phyloP scores from a whole-genome alignment of 352 stramenopile species.

The Pseudoperonospora humuli region DNA sequence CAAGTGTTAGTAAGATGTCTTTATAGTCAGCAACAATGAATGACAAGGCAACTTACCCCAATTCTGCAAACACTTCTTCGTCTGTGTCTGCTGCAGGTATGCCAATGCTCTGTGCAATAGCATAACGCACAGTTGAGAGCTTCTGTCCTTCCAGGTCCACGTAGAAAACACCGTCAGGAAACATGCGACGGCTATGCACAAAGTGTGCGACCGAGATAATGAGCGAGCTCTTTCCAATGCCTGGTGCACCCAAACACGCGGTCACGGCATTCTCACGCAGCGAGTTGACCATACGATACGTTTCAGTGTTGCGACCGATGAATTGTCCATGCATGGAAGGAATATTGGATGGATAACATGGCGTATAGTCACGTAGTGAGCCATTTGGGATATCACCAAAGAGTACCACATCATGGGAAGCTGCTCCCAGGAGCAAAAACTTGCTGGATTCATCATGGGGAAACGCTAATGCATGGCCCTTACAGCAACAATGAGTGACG shows the following conservation, averaged over 20 bases:
- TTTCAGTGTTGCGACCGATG: conserved; percentile 73
- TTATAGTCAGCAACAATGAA: conserved; percentile 3
- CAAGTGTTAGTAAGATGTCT: too few relatives aligned
- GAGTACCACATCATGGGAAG: conserved; percentile 57
- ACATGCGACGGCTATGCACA: conserved; percentile 67
- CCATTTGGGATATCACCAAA: conserved; percentile 63
- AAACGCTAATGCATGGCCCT: conserved; percentile 50
- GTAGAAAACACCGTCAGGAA: conserved; percentile 76
- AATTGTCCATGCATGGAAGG: conserved; percentile 81
- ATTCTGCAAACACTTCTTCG: conserved; percentile 71
- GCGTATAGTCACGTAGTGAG: conserved; percentile 53
- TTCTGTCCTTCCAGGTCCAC: conserved; percentile 80
- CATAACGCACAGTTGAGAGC: conserved; percentile 68
- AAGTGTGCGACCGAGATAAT: conserved; percentile 78
- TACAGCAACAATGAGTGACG: conserved; percentile 67
- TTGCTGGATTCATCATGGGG: conserved; percentile 81
- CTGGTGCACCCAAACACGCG: conserved; percentile 58
- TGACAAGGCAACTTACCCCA: conserved; percentile 26
- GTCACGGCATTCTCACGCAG: conserved; percentile 69
- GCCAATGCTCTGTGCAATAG: conserved; percentile 71
- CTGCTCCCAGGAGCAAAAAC: conserved; percentile 53
- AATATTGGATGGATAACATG: conserved; percentile 62
- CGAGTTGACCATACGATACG: conserved; percentile 70
- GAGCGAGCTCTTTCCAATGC: conserved; percentile 78
- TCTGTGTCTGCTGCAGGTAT: conserved; percentile 67